Percentiles rank a stretch among this genome's conserved stretches.
Conservation (phyloP, 805 yeast species). For the Komagataella populi region DNA sequence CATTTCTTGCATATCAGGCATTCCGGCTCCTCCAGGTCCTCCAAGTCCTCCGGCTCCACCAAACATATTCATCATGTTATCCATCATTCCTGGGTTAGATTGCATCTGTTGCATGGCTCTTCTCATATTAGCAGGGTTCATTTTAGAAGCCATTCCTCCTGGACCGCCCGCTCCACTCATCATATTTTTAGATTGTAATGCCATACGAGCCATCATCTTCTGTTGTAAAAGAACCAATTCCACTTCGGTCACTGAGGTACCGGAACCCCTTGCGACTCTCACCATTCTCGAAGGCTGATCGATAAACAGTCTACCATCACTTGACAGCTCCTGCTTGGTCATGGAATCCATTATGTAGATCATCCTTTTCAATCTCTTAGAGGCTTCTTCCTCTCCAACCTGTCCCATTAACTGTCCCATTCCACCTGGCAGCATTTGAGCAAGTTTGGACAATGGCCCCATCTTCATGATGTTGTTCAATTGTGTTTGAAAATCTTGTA, state of each 20-base stretch:
- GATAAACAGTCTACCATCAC: conserved; percentile 72
- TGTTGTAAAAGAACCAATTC: conserved; percentile 88
- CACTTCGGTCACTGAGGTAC: conserved; percentile 83
- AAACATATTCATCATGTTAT: conserved; percentile 57
- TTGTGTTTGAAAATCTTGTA: conserved; percentile 85
- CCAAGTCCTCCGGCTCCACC: conserved; percentile 43
- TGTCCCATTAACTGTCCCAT: conserved; percentile 73
- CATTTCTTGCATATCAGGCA: conserved; percentile 35
- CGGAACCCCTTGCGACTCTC: conserved; percentile 90
- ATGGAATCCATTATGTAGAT: conserved; percentile 88
- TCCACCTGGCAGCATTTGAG: conserved; percentile 91
- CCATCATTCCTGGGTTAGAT: conserved; percentile 68
- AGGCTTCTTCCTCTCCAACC: conserved; percentile 85
- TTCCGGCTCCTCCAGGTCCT: conserved; percentile 25
- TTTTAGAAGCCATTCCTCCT: conserved; percentile 47
- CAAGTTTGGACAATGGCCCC: conserved; percentile 93
- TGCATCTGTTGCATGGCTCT: conserved; percentile 46
- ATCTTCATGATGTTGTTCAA: conserved; percentile 90
- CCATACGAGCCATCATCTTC: conserved; percentile 90
- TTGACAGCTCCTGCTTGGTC: conserved; percentile 84
- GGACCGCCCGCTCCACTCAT: conserved; percentile 35
- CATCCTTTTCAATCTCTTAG: conserved; percentile 75
- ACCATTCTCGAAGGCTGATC: conserved; percentile 77
- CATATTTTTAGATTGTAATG: conserved; percentile 53
- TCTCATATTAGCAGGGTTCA: conserved; percentile 22